These are phyloP conservation scores for Zychaea mexicana DNA, from an alignment of 371 early-diverging fungal genomes.

Conservation along the genomic window DNA sequence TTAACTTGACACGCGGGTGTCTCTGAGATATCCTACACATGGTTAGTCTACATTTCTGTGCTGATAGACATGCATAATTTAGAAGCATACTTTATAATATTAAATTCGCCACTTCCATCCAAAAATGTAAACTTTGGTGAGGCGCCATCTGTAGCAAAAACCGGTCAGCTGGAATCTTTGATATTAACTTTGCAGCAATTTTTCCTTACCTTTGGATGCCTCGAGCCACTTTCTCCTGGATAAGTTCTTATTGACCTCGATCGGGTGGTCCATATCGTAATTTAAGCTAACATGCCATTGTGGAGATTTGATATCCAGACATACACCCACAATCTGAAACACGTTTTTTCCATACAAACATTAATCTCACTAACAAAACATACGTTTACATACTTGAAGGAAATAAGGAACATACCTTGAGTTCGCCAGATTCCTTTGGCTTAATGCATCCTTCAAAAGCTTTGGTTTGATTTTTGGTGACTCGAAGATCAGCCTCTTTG, in stretches of 20 bases:
- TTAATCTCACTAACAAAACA: background rate
- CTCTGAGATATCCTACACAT: slow-evolving; percentile 58
- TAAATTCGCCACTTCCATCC: slow-evolving; percentile 59
- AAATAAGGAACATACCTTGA: too few relatives aligned
- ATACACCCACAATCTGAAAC: slow-evolving; percentile 46
- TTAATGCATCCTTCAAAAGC: slow-evolving; percentile 67
- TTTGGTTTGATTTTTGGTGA: slow-evolving; percentile 56
- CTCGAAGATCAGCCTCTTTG: slow-evolving; percentile 39
- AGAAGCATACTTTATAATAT: slow-evolving; percentile 43
- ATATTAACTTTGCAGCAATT: background rate
- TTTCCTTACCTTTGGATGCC: slow-evolving; percentile 14
- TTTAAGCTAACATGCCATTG: slow-evolving; percentile 46
- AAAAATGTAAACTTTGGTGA: slow-evolving; percentile 40
- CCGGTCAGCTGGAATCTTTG: background rate
- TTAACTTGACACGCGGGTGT: slow-evolving; percentile 67
- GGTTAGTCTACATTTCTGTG: background rate
- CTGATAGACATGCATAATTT: background rate
- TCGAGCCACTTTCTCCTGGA: slow-evolving; percentile 37
- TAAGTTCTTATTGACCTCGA: slow-evolving; percentile 40
- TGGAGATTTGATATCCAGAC: slow-evolving; percentile 42
- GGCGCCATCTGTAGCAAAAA: background rate
- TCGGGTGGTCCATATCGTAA: slow-evolving; percentile 39
- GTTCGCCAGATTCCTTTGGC: slow-evolving; percentile 60
- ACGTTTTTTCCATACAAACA: background rate
- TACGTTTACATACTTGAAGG: too few relatives aligned